Percentiles rank a stretch among this genome's conserved stretches.
phyloP scores from a whole-genome alignment of 805 yeast species.

The Lipomyces spencermartinsiae region DNA sequence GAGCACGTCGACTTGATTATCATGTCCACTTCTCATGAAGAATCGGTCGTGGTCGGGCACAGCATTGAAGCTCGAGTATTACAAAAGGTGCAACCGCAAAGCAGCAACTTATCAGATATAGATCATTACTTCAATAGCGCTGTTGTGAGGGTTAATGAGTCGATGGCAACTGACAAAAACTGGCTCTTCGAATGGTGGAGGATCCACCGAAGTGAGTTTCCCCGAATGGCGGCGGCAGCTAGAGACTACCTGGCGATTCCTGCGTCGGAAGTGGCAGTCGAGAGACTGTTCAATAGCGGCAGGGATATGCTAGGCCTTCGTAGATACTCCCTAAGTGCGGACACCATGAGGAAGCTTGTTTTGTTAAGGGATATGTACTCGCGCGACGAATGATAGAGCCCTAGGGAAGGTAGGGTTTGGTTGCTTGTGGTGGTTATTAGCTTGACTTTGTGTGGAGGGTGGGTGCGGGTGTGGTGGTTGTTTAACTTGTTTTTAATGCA shows the following conservation, averaged over 20 bases:
- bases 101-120: too few relatives aligned
- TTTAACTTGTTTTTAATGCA: background rate
- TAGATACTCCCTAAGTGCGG: background rate
- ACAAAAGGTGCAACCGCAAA: too few relatives aligned
- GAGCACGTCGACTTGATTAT: too few relatives aligned
- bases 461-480: background rate
- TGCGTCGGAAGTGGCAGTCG: conserved; percentile 1
- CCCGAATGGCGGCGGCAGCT: conserved; percentile 9
- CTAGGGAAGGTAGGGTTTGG: background rate
- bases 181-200: background rate
- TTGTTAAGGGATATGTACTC: background rate
- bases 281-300: conserved; percentile 1
- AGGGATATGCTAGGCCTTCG: background rate
- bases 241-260: conserved; percentile 1
- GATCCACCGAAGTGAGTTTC: background rate
- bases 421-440: background rate
- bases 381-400: background rate
- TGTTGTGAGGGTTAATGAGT: too few relatives aligned
- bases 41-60: too few relatives aligned
- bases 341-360: background rate
- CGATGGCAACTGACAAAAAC: too few relatives aligned
- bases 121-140: too few relatives aligned
- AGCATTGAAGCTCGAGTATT: too few relatives aligned
- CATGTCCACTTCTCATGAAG: too few relatives aligned
- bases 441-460: background rate